Evolutionary conservation across 2,329 filamentous ascomycete species (phyloP), one percentile per base, ranked within the genome.

Genomic region (Colletotrichum sp.): DNA sequence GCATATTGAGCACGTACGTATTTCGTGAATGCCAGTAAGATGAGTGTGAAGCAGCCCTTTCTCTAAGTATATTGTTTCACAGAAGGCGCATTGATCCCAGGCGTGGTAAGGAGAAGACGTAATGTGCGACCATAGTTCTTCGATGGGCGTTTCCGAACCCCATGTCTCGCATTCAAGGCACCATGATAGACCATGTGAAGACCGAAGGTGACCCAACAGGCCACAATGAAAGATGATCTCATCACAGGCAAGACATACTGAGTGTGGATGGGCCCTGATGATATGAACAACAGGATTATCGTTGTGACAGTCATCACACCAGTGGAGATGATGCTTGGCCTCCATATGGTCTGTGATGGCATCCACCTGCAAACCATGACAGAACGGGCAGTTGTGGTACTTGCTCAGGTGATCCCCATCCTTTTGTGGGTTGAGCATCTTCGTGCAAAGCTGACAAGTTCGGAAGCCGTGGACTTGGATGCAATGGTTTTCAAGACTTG

Each of bases 191-290:
- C 43, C 43, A n/a, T 48, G 43, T 48, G 43, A 48, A 48, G n/a
- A 48, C 43, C 43, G 43, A 48, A 48, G 43, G 43, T 48, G 43
- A 13, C 0, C 43, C 4, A 48, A 8, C n/a, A 48, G n/a, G 0
- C 43, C 43, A 22, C 6, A 22, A n/a, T 48, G 18, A 48, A 22
- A 48, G 43, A 48, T 22, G 0, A 48, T 13, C 43, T 22, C n/a
- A 48, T 48, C 43, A 48, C 43, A 48, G 43, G 43, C 43, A 43
- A n/a, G 39, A 18, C 39, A 43, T 18, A 43, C 9, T 0, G 39
- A n/a, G 39, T 43, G 39, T 43, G 39, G 18, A 43, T 43, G 39
- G 0, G 39, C 0, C 18, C 0, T 43, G 18, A 43, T 43, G 1
- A n/a, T 43, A 18, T 43, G 18, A 43, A 18, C n/a, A 18, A n/a